These are phyloP conservation scores for Lagerstroemia speciosa DNA, from an alignment of 345 rosid genomes.

Conservation along the genomic window DNA sequence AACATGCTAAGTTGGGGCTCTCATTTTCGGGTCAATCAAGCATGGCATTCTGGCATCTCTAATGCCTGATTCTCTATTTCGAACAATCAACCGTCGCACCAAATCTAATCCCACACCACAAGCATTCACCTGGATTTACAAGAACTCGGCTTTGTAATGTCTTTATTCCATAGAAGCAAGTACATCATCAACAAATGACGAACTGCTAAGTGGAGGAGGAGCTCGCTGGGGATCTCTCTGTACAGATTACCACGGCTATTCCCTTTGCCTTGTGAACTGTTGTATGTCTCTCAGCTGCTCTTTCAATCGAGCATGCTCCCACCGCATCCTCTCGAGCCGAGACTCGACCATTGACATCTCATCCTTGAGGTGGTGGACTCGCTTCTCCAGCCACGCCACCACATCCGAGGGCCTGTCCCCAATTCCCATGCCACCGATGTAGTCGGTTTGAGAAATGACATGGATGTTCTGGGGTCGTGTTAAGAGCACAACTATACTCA, in stretches of 20 bases:
- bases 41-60: too few relatives aligned
- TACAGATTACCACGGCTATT: background rate
- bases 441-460: slow-evolving; percentile 26
- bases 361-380: slow-evolving; percentile 60
- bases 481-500: slow-evolving; percentile 63
- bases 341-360: slow-evolving; percentile 73
- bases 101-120: too few relatives aligned
- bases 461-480: slow-evolving; percentile 50
- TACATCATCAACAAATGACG: background rate
- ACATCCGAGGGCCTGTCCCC: slow-evolving; percentile 36
- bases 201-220: too few relatives aligned
- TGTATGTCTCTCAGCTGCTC: slow-evolving; percentile 44
- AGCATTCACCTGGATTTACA: too few relatives aligned
- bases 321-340: slow-evolving; percentile 61
- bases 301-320: slow-evolving; percentile 47
- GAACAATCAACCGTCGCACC: too few relatives aligned
- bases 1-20: too few relatives aligned
- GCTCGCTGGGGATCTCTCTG: background rate
- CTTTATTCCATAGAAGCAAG: background rate
- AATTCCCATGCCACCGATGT: slow-evolving; percentile 19
- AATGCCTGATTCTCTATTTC: too few relatives aligned
- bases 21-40: too few relatives aligned
- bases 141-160: too few relatives aligned
- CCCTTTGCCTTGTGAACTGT: slow-evolving; percentile 6
- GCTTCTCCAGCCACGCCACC: slow-evolving; percentile 60